phyloP scores from a whole-genome alignment of 2,329 filamentous ascomycete species.

The Fusarium transvaalense region DNA sequence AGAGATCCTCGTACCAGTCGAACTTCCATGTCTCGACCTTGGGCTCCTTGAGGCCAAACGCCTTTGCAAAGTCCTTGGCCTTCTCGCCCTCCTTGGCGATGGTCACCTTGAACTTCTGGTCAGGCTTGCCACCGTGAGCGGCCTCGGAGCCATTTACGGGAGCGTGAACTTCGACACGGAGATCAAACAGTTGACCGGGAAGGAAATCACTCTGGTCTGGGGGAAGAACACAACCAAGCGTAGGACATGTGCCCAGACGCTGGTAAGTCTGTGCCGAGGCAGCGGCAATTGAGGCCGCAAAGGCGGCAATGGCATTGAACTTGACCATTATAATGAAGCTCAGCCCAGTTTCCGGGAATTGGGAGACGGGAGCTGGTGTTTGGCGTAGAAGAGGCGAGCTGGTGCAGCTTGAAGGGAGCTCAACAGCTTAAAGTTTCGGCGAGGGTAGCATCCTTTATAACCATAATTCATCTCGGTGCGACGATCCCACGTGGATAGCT shows the following conservation, averaged over 20 bases:
- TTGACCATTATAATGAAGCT: slow-evolving; percentile 51
- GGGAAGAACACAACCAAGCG: slow-evolving; percentile 70
- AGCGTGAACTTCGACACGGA: slow-evolving; percentile 85
- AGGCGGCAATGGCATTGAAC: slow-evolving; percentile 52
- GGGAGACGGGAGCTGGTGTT: slow-evolving; percentile 8
- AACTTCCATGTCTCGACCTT: slow-evolving; percentile 85
- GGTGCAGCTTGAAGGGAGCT: slow-evolving; percentile 37
- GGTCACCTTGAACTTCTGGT: slow-evolving; percentile 80
- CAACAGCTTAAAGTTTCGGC: slow-evolving; percentile 10
- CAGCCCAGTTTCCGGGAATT: slow-evolving; percentile 10
- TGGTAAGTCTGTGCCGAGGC: slow-evolving; percentile 70
- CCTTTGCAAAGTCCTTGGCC: slow-evolving; percentile 69
- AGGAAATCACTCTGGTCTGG: slow-evolving; percentile 82
- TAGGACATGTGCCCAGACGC: slow-evolving; percentile 69
- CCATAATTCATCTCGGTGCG: slow-evolving; percentile 4
- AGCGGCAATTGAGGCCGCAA: slow-evolving; percentile 54
- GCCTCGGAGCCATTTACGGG: slow-evolving; percentile 85
- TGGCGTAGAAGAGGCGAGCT: slow-evolving; percentile 22
- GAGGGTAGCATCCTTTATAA: slow-evolving; percentile 45
- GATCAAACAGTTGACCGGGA: slow-evolving; percentile 85
- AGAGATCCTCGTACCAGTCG: slow-evolving; percentile 87
- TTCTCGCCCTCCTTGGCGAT: slow-evolving; percentile 73
- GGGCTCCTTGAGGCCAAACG: slow-evolving; percentile 78
- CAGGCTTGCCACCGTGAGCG: slow-evolving; percentile 75
- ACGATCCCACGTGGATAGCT: slow-evolving; percentile 40